Conservation (phyloP, 257 asterid genomes). For the Agastache rugosa region DNA sequence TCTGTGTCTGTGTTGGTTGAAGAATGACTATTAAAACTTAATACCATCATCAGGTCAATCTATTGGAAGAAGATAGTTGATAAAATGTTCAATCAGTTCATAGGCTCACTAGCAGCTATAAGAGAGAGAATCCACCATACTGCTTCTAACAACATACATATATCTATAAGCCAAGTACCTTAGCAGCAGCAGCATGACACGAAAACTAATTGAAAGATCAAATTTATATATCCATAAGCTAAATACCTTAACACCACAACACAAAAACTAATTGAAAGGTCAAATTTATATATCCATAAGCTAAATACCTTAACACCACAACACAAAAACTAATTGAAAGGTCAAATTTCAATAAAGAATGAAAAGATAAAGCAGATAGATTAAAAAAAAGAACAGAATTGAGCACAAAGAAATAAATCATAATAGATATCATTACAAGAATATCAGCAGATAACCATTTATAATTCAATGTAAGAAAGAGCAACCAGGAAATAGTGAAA, state of each 20-base stretch:
- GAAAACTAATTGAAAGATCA: no score
- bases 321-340: background rate
- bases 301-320: background rate
- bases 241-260: no score
- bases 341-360: no score
- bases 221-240: no score
- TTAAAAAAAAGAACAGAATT: background rate
- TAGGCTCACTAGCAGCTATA: background rate
- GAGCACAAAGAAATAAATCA: background rate
- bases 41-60: no score
- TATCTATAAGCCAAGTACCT: no score
- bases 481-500: background rate
- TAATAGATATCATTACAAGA: background rate
- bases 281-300: background rate
- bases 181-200: no score
- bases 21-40: no score
- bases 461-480: background rate
- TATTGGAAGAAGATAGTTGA: no score
- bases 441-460: background rate
- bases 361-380: background rate
- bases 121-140: background rate
- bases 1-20: no score
- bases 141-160: background rate
- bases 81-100: background rate
- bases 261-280: no score